A percentile compares a stretch with the other conserved stretches of the same genome.
Evolutionary conservation across 176 grass and related monocot genomes (phyloP).

Genomic region (Oryza longistaminata): DNA sequence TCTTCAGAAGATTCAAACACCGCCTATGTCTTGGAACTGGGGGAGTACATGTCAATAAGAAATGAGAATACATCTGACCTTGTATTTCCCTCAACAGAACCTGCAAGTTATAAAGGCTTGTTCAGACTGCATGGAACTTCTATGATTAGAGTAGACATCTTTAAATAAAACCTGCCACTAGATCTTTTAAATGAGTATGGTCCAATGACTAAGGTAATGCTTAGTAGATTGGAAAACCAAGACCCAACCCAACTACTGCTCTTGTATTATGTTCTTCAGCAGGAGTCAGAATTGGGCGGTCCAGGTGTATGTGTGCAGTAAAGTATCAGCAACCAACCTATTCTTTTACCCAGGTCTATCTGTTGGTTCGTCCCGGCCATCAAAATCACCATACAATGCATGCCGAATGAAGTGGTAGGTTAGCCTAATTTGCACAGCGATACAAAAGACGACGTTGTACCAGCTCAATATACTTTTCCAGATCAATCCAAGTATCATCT

Average conservation of each 20-base stretch:
- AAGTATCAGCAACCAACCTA: not conserved
- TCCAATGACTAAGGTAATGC: not conserved
- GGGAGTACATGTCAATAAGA: not conserved
- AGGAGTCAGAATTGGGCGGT: not conserved
- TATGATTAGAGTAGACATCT: not conserved
- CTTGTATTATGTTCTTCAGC: not conserved
- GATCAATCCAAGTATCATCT: not conserved
- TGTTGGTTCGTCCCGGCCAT: not conserved
- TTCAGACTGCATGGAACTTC: too few species aligned
- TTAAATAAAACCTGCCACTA: not conserved
- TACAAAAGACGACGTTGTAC: slow-evolving; percentile 21
- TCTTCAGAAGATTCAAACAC: too few species aligned
- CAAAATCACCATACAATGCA: slow-evolving; percentile 1
- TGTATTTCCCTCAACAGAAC: not conserved
- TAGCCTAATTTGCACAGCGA: not conserved
- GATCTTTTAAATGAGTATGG: not conserved
- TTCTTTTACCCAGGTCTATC: not conserved
- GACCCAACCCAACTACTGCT: not conserved
- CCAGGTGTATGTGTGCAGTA: not conserved
- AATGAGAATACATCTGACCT: not conserved
- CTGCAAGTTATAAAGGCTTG: too few species aligned
- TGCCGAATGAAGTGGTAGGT: not conserved
- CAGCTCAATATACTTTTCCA: not conserved
- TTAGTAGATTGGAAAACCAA: not conserved
- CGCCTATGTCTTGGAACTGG: too few species aligned